Base-by-base conservation (phyloP, 352 stramenopile genomes). In the Phytopythium ostracodes region DNA sequence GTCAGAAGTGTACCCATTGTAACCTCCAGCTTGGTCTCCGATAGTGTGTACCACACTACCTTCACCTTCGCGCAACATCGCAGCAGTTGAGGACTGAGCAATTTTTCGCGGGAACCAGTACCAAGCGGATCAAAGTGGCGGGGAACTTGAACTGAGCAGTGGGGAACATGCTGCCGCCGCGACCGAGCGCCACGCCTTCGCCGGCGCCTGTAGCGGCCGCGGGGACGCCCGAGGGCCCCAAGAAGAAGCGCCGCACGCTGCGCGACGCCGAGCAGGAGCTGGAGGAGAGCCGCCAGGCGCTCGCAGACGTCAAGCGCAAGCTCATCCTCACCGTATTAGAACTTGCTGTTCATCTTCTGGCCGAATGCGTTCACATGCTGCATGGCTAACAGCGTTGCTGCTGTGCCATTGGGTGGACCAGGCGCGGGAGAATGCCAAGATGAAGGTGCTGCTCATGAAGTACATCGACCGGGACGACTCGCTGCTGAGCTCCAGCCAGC, bases 391-490 rank as follows among this genome's bases (percentile, higher is more conserved):
- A 55, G 31, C 15, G 14, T 5, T 8, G 49, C 24, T 36, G 18
- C 8, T 4, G 36, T 44, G 22, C n/a, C n/a, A n/a, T n/a, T n/a
- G n/a, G n/a, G n/a, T 11, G 8, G 17, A 2, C 1, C 52, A 92
- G 80, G 85, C 85, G 22, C 72, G 84, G 24, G 86, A 95, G 62
- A 93, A 93, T 62, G 86, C 86, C 56, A 91, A 92, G 70, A 92
- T 93, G 77, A 91, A 90, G 62, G 84, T 93, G 61, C 51, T 93
- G 58, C 71, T 95, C 27, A 85, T 91, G 79, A 90, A 88, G 54
- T 93, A 95, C 72, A 91, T 95, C 50, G 81, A 95, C 24, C 89
- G 88, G 56, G 86, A 93, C 63, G 79, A 93, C 59, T 90, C 83
- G 60, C 67, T 95, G 31, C 56, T 92, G 53, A 83, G 79, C 63